Conservation (phyloP, 768 basidiomycete genomes). For the Rhizopogon vinicolor region DNA sequence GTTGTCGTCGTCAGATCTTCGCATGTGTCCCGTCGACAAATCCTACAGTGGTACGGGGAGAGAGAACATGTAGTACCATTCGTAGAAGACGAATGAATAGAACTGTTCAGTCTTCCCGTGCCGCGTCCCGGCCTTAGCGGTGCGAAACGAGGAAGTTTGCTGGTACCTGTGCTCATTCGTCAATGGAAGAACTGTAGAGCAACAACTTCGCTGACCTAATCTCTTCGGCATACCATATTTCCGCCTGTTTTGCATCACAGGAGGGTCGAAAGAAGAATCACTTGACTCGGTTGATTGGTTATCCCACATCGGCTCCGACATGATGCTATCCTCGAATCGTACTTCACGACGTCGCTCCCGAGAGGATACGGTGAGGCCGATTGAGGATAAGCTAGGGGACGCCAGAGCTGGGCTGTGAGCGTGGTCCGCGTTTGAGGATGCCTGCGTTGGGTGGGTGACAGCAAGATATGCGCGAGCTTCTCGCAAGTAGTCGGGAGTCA, state of each 20-base stretch:
- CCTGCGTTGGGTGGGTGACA: conserved; percentile 19
- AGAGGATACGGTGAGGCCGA: conserved; percentile 21
- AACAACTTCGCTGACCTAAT: conserved; percentile 14
- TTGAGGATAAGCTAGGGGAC: conserved; percentile 26
- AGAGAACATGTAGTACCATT: conserved; percentile 1
- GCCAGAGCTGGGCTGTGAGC: conserved; percentile 18
- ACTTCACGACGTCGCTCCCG: conserved; percentile 27
- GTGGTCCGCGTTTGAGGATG: conserved; percentile 5
- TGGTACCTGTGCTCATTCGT: conserved; percentile 15
- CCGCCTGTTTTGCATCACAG: conserved; percentile 11
- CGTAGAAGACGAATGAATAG: background rate
- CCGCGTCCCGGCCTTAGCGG: conserved; percentile 18
- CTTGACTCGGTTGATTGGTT: conserved; percentile 23
- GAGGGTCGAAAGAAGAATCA: conserved; percentile 22
- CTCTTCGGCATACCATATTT: conserved; percentile 6
- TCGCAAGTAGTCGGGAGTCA: conserved; percentile 28
- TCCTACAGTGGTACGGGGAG: conserved; percentile 40
- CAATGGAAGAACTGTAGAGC: background rate
- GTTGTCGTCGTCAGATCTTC: conserved; percentile 54
- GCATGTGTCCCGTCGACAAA: conserved; percentile 44
- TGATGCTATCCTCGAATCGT: conserved; percentile 28
- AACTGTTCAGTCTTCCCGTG: background rate
- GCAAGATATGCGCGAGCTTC: conserved; percentile 29
- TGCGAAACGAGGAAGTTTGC: conserved; percentile 27
- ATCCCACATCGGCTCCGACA: conserved; percentile 25